A percentile compares a stretch with the other conserved stretches of the same genome.
These are phyloP conservation scores for Fagus sylvatica DNA, from an alignment of 306 rosid species.

Conservation along the genomic window DNA sequence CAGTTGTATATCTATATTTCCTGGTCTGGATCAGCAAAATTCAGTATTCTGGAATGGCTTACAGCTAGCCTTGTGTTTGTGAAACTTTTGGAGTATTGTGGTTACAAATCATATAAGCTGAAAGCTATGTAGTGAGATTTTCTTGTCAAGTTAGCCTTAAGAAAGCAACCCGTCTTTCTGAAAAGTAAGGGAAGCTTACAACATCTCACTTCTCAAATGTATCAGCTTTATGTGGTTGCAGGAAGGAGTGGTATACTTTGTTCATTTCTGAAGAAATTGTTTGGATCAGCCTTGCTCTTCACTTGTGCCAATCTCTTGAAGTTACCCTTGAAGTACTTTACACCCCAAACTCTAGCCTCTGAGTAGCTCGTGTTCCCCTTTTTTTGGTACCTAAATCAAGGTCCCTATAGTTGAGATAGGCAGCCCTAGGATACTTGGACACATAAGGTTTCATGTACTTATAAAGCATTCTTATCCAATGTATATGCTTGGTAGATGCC, in stretches of 20 bases:
- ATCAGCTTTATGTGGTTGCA: no score
- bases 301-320: slow-evolving; percentile 59
- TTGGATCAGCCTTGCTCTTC: slow-evolving; percentile 75
- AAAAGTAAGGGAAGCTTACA: no score
- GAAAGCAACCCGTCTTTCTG: no score
- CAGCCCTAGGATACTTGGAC: slow-evolving; percentile 67
- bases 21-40: no score
- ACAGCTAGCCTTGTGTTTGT: no score
- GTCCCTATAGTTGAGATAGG: slow-evolving; percentile 81
- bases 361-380: slow-evolving; percentile 39
- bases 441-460: slow-evolving; percentile 70
- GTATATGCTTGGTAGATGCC: slow-evolving; percentile 42
- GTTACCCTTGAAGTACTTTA: slow-evolving; percentile 70
- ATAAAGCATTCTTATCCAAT: slow-evolving; percentile 75
- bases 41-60: no score
- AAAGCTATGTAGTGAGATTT: no score
- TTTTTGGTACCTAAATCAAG: slow-evolving; percentile 78
- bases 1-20: no score
- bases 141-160: no score
- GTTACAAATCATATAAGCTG: no score
- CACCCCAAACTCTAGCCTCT: slow-evolving; percentile 69
- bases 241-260: slow-evolving; percentile 88
- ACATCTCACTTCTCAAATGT: no score
- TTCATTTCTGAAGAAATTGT: slow-evolving; percentile 84
- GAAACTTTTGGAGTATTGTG: no score